A percentile compares a stretch with the other conserved stretches of the same genome.
These are phyloP conservation scores for Prunus mongolica DNA, from an alignment of 306 rosid species.

Conservation along the genomic window DNA sequence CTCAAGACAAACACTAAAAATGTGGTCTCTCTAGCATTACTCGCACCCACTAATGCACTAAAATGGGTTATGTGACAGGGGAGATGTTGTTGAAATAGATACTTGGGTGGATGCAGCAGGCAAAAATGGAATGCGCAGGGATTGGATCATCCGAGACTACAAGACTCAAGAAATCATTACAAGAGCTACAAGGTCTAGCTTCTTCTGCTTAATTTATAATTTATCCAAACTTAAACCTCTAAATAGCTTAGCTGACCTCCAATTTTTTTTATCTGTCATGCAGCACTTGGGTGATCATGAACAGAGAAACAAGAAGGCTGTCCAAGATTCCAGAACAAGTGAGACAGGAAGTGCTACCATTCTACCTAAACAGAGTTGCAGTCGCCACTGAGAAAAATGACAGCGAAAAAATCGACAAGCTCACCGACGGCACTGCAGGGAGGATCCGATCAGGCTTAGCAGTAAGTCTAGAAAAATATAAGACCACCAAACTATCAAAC, in stretches of 20 bases:
- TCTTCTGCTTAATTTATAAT: neutral
- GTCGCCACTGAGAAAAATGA: constrained; percentile 49
- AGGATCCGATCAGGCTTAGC: constrained; percentile 74
- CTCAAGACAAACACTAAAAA: neutral
- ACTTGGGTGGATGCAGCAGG: constrained; percentile 96
- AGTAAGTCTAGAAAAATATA: constrained; percentile 34
- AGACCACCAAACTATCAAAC: neutral
- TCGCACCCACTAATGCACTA: neutral
- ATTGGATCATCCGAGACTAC: constrained; percentile 83
- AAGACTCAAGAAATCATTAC: constrained; percentile 64
- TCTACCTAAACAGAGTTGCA: constrained; percentile 58
- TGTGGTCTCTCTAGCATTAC: neutral
- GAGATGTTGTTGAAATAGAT: constrained; percentile 84
- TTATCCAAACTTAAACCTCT: neutral
- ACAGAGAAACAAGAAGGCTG: constrained; percentile 80
- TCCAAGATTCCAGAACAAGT: constrained; percentile 81
- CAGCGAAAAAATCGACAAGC: constrained; percentile 63
- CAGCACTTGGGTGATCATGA: constrained; percentile 96
- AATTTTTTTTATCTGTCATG: constrained; percentile 8
- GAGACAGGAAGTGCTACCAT: constrained; percentile 63
- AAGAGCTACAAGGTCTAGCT: constrained; percentile 69
- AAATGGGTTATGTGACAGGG: constrained; percentile 47
- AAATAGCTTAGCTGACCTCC: neutral
- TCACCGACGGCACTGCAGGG: constrained; percentile 61
- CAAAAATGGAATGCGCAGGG: constrained; percentile 93